These are phyloP conservation scores for Fusarium sp. DNA, from an alignment of 2,329 filamentous ascomycete genomes.

Conservation along the genomic window DNA sequence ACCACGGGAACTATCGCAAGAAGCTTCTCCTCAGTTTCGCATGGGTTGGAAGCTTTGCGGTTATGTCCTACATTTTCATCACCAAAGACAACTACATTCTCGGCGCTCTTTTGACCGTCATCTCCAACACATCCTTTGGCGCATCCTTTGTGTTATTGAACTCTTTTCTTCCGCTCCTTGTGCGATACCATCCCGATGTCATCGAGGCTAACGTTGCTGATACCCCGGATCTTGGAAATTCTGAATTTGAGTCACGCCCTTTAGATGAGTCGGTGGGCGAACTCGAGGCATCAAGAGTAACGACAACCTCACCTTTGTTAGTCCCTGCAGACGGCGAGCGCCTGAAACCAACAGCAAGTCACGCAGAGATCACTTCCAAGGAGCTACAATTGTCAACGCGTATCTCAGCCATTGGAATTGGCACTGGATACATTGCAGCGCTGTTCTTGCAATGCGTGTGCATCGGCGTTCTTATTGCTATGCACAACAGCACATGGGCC, in stretches of 20 bases:
- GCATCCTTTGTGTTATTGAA: slow-evolving; percentile 96
- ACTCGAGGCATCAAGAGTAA: slow-evolving; percentile 50
- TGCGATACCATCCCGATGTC: slow-evolving; percentile 80
- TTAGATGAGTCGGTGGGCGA: slow-evolving; percentile 53
- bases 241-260: slow-evolving; percentile 53
- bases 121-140: slow-evolving; percentile 94
- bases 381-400: slow-evolving; percentile 87
- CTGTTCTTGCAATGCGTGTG: slow-evolving; percentile 85
- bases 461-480: slow-evolving; percentile 80
- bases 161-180: slow-evolving; percentile 91
- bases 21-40: slow-evolving; percentile 88
- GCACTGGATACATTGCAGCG: slow-evolving; percentile 91
- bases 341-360: slow-evolving; percentile 57
- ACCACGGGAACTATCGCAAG: slow-evolving; percentile 94
- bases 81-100: slow-evolving; percentile 81
- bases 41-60: slow-evolving; percentile 81
- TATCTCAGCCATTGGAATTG: slow-evolving; percentile 93
- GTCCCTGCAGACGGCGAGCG: slow-evolving; percentile 55
- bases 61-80: slow-evolving; percentile 90
- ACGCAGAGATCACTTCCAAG: slow-evolving; percentile 67
- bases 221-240: slow-evolving; percentile 52
- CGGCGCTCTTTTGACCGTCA: slow-evolving; percentile 85
- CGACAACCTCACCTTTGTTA: slow-evolving; percentile 65
- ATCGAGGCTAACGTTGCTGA: slow-evolving; percentile 47
- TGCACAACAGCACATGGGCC: slow-evolving; percentile 84